These are phyloP conservation scores for Yarrowia alimentaria DNA, from an alignment of 805 yeast genomes.

Conservation along the genomic window DNA sequence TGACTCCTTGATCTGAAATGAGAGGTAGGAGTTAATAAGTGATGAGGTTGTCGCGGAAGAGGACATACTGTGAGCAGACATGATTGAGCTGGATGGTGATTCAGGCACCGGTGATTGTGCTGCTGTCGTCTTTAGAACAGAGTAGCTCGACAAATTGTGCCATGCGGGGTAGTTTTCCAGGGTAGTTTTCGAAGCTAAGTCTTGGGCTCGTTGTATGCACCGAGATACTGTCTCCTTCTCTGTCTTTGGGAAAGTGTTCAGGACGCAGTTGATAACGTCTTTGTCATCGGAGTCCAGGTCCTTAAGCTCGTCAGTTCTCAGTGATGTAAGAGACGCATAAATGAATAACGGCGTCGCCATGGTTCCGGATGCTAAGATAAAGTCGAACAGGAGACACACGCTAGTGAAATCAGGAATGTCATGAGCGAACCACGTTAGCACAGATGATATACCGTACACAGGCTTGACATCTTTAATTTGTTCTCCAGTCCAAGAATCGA, in stretches of 20 bases:
- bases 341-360: slow-evolving; percentile 56
- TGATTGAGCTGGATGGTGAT: slow-evolving; percentile 11
- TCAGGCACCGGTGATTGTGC: slow-evolving; percentile 16
- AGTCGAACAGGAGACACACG: slow-evolving; percentile 66
- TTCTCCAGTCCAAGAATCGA: slow-evolving; percentile 43
- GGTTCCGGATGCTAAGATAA: slow-evolving; percentile 56
- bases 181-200: slow-evolving; percentile 4
- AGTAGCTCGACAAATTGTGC: slow-evolving; percentile 19
- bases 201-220: slow-evolving; percentile 15
- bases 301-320: slow-evolving; percentile 48
- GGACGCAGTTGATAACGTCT: slow-evolving; percentile 44
- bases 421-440: slow-evolving; percentile 78
- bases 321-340: slow-evolving; percentile 54
- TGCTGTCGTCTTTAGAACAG: slow-evolving; percentile 13
- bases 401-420: slow-evolving; percentile 52
- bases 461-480: slow-evolving; percentile 47
- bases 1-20: slow-evolving; percentile 21
- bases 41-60: slow-evolving; percentile 8
- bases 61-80: slow-evolving; percentile 10
- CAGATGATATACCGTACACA: slow-evolving; percentile 68
- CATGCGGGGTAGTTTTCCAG: slow-evolving; percentile 23
- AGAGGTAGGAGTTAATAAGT: slow-evolving; percentile 13
- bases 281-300: slow-evolving; percentile 40
- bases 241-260: slow-evolving; percentile 18
- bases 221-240: background rate